Conservation (phyloP, 2,329 filamentous ascomycete genomes). For the Alternaria sp. region DNA sequence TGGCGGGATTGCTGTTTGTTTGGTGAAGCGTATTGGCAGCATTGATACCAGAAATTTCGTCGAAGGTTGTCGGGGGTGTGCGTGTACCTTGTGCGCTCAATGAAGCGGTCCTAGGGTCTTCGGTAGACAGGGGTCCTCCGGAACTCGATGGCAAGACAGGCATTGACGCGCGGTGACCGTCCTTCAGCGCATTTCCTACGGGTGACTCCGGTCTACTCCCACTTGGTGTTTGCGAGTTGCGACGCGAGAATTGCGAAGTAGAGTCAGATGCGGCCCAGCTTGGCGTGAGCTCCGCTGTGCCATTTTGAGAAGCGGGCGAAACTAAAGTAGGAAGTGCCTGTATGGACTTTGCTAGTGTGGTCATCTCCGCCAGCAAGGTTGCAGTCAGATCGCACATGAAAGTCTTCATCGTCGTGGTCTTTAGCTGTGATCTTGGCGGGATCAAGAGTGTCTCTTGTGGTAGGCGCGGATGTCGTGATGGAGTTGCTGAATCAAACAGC, state of each 20-base stretch:
- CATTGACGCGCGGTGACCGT: constrained; percentile 79
- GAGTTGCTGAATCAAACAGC: constrained; percentile 73
- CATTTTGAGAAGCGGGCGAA: constrained; percentile 42
- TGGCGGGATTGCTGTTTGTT: constrained; percentile 32
- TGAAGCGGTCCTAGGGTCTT: constrained; percentile 37
- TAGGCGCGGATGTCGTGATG: constrained; percentile 48
- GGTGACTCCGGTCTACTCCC: constrained; percentile 41
- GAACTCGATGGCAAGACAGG: constrained; percentile 62
- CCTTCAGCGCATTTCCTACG: constrained; percentile 59
- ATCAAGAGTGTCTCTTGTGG: constrained; percentile 73
- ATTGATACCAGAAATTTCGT: constrained; percentile 47
- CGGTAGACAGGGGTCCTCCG: constrained; percentile 27
- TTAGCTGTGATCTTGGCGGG: constrained; percentile 71
- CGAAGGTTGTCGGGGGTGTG: constrained; percentile 58
- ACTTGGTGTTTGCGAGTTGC: constrained; percentile 41
- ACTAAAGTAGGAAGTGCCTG: constrained; percentile 70
- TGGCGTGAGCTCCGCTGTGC: constrained; percentile 32
- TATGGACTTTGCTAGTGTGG: constrained; percentile 55
- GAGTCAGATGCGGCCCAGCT: constrained; percentile 40
- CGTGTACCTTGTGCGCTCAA: constrained; percentile 34
- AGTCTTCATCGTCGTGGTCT: constrained; percentile 69
- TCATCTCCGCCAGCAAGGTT: constrained; percentile 55
- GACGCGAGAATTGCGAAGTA: constrained; percentile 29
- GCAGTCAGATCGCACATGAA: constrained; percentile 55
- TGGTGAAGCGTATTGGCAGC: constrained; percentile 51